Percentiles rank a stretch among this genome's conserved stretches.
Evolutionary conservation across 768 basidiomycete genomes (phyloP).

Genomic region (Auricularia cornea): DNA sequence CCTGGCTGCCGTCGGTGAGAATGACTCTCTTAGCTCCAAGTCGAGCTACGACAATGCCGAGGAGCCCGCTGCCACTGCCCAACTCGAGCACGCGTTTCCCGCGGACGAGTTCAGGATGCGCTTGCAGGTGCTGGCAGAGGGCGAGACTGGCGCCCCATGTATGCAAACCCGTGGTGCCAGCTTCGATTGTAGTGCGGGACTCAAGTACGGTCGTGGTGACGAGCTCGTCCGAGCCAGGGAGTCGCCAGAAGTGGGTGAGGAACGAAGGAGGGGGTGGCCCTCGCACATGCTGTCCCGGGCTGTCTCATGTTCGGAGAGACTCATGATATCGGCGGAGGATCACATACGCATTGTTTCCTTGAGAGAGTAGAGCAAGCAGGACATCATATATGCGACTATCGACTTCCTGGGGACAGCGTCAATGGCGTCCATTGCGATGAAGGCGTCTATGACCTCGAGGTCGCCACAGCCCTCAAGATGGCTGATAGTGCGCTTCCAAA

Average conservation of each 20-base stretch:
- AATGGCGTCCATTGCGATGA: neutral
- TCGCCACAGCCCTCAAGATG: neutral
- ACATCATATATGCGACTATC: neutral
- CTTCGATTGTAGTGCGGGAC: conserved; percentile 11
- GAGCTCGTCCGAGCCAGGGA: neutral
- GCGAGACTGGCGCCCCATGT: conserved; percentile 11
- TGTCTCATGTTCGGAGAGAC: neutral
- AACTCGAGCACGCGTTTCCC: conserved; percentile 10
- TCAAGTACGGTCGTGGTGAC: conserved; percentile 8
- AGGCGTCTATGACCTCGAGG: neutral
- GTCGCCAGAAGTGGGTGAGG: neutral
- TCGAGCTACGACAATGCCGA: conserved; percentile 7
- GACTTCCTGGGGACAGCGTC: neutral
- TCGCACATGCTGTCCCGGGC: neutral
- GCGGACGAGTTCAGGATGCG: conserved; percentile 7
- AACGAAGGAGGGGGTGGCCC: neutral
- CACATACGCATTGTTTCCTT: no score
- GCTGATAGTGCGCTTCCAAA: conserved; percentile 1
- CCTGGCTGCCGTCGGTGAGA: conserved; percentile 6
- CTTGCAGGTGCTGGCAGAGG: conserved; percentile 9
- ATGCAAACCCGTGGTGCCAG: conserved; percentile 12
- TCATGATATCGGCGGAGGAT: no score
- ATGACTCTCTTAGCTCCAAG: neutral
- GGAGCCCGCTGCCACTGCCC: conserved; percentile 11
- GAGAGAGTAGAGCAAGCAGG: neutral